Evolutionary conservation across 1,284 basidiomycete genomes (phyloP), one percentile per base, ranked within the genome.

Genomic region (Heterobasidion irregulare): DNA sequence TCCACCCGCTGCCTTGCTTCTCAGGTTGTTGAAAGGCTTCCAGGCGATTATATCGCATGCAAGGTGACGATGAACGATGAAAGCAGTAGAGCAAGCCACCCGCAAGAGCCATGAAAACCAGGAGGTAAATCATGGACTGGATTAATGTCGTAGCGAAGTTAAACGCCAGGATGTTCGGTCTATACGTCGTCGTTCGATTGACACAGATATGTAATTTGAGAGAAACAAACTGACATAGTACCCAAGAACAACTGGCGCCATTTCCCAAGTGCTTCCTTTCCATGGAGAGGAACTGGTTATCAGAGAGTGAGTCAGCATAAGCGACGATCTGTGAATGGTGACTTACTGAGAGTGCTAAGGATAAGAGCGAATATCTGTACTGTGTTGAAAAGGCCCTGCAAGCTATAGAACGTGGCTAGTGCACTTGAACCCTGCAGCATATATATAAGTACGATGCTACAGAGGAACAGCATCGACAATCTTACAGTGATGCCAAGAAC

Each of bases 361-460:
- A 89, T 74, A 34, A 89, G 69, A 0, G 85, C 84, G 65, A 88
- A 86, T 45, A 88, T 75, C 64, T 89, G 85, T 0, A 87, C 67
- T 0, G 81, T 84, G 59, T 84, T 84, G 52, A 80, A 73, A 7
- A 87, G 68, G 26, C 84, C 84, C 60, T 85, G 82, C 15, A 86
- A 65, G 62, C 84, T 86, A 63, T 87, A 89, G 62, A 80, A 86
- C 1, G 79, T 76, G 5, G 82, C 79, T 45, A 86, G 69, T 35
- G 75, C 77, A 65, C 84, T 86, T 1, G 84, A 87, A 16, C 85
- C 84, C 84, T 86, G 49, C 5, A 41, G 53, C 2, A 35, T 6
- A 5, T 5, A 26, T 38, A 54, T 53, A 36, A 55, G 49, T 26
- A 47, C 13, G 26, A 47, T 13, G 50, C 9, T 34, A 13, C 15